Evolutionary conservation across 306 rosid species (phyloP), one percentile per base, ranked within the genome.

Genomic region (Castanopsis chinensis): DNA sequence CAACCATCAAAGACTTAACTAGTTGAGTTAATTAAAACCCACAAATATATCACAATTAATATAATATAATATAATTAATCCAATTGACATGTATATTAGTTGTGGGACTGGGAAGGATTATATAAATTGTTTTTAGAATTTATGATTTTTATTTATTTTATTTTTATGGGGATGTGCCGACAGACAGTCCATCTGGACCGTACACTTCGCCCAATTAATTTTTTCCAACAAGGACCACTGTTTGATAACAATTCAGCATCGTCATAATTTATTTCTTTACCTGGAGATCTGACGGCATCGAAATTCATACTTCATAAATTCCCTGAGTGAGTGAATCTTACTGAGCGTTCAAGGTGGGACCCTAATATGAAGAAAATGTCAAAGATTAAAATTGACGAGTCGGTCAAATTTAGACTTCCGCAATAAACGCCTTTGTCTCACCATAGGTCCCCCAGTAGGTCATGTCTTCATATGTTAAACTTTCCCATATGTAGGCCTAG

Each of bases 401-500:
- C 15, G 8, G 15, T 35, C 51, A 68, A 18, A 18, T 68, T 19
- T 19, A 4, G 52, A 68, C 52, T 25, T 9, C 72, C 72, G 72
- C 41, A 37, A 68, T 35, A 68, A 68, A 68, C 72, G 72, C 28
- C 72, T 35, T 33, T 67, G 17, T 19, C 52, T 37, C 51, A 37
- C 52, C 6, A 2, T 63, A 15, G 69, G 69, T 15, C 69, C 27
- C 52, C 0, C 7, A 2, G 27, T 68, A n/a, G 72, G 67, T 12
- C 17, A 15, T 37, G 71, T 68, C 72, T 27, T 19, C 17, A 35
- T 18, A 33, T n/a, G 72, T 51, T 59, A 79, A 59, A 79, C 49
- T 58, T 4, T 59, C 82, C 72, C 76, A 71, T 28, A 59, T 71
- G 77, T 59, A 60, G 64, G 77, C 41, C 21, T 43, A 25, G 72